Conservation (phyloP, 495 filamentous ascomycete species). For the Neurospora pannonica region DNA sequence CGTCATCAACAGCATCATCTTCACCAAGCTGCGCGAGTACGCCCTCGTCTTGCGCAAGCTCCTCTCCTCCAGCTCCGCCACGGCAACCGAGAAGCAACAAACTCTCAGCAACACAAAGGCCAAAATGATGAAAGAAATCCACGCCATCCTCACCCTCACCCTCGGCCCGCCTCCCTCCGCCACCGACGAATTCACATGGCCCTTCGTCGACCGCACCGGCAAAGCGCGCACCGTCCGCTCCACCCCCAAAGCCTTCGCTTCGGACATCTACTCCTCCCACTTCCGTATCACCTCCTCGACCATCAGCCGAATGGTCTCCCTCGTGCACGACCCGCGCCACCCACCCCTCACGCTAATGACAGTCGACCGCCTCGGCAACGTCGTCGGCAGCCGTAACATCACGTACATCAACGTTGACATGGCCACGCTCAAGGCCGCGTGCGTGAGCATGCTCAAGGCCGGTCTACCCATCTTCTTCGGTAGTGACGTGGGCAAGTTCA, state of each 20-base stretch:
- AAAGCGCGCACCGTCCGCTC: conserved; percentile 47
- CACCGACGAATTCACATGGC: conserved; percentile 61
- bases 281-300: conserved; percentile 43
- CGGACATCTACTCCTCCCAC: conserved; percentile 37
- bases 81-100: not conserved
- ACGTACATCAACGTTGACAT: conserved; percentile 79
- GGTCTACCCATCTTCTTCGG: conserved; percentile 82
- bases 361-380: conserved; percentile 69
- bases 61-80: conserved; percentile 17
- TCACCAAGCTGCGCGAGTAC: conserved; percentile 79
- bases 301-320: conserved; percentile 54
- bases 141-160: conserved; percentile 66
- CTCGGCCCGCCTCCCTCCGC: conserved; percentile 67
- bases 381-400: conserved; percentile 59
- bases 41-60: conserved; percentile 55
- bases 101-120: conserved; percentile 47
- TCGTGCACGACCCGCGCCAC: conserved; percentile 79
- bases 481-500: conserved; percentile 76
- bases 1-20: conserved; percentile 64
- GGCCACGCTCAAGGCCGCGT: conserved; percentile 57
- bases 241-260: conserved; percentile 59
- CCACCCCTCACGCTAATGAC: conserved; percentile 59
- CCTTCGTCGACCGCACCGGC: conserved; percentile 59
- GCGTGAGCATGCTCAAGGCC: conserved; percentile 63
- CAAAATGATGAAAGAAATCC: conserved; percentile 66